A percentile compares a stretch with the other conserved stretches of the same genome.
Evolutionary conservation across 192 early-diverging fungal species (phyloP).

Genomic region (Umbelopsis sp.): DNA sequence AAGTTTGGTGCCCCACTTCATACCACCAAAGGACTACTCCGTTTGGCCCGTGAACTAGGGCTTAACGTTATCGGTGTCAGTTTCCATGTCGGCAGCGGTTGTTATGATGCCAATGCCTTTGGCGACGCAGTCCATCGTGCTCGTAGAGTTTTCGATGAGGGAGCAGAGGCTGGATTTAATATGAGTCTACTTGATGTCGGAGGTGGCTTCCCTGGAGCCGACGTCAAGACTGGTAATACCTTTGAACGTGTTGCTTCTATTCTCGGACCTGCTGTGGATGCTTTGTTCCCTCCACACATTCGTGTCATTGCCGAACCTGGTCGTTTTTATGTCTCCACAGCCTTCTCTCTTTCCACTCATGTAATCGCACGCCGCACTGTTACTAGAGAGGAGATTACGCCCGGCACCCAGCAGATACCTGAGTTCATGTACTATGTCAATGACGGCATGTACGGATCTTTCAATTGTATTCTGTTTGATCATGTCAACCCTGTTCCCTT

Average conservation of each 20-base stretch:
- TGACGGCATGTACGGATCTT: conserved; percentile 97
- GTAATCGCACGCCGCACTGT: conserved; percentile 89
- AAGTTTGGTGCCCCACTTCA: conserved; percentile 94
- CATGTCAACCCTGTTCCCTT: conserved; percentile 75
- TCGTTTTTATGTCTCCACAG: conserved; percentile 92
- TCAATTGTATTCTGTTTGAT: conserved; percentile 99
- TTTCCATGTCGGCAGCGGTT: conserved; percentile 98
- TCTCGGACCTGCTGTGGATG: conserved; percentile 78
- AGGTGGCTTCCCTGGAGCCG: conserved; percentile 92
- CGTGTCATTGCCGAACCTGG: conserved; percentile 98
- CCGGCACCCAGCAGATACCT: conserved; percentile 42
- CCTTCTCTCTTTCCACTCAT: conserved; percentile 93
- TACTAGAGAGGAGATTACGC: conserved; percentile 38
- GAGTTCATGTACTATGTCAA: conserved; percentile 92
- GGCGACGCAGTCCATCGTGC: conserved; percentile 87
- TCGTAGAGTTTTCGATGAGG: conserved; percentile 88
- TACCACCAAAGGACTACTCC: conserved; percentile 67
- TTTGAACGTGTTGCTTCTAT: conserved; percentile 84
- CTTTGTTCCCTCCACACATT: conserved; percentile 78
- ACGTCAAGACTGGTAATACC: conserved; percentile 72
- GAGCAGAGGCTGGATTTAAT: conserved; percentile 72
- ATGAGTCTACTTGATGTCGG: conserved; percentile 84
- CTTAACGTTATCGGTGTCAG: conserved; percentile 89
- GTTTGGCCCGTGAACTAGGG: conserved; percentile 75
- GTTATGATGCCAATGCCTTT: conserved; percentile 88